Evolutionary conservation across 176 grass and related monocot genomes (phyloP).

Genomic region (Triticum aestivum): DNA sequence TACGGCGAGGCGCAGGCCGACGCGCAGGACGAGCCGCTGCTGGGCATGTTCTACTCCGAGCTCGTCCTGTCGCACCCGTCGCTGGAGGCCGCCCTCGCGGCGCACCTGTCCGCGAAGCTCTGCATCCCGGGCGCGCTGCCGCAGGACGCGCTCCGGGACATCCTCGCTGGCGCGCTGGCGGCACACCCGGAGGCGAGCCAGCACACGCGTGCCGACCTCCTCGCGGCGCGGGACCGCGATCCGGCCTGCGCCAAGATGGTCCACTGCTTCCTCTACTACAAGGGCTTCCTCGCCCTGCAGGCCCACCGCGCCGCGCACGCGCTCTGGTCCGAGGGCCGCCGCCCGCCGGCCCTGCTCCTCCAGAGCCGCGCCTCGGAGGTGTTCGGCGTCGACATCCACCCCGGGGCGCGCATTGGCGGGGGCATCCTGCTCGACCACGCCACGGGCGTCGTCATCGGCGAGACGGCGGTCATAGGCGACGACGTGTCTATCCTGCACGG

Average conservation of each 20-base stretch:
- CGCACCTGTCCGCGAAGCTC: slow-evolving; percentile 66
- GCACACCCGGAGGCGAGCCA: slow-evolving; percentile 39
- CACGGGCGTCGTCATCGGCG: slow-evolving; percentile 82
- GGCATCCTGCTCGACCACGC: slow-evolving; percentile 96
- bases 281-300: slow-evolving; percentile 92
- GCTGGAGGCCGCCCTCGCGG: slow-evolving; percentile 73
- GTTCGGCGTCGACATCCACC: slow-evolving; percentile 97
- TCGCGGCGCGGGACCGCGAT: slow-evolving; percentile 65
- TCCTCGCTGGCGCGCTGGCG: slow-evolving; percentile 37
- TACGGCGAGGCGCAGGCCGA: slow-evolving; percentile 64
- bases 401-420: slow-evolving; percentile 67
- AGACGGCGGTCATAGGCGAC: slow-evolving; percentile 76
- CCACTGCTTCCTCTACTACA: slow-evolving; percentile 98
- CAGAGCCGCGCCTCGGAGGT: slow-evolving; percentile 91
- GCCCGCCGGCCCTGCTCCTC: slow-evolving; percentile 62
- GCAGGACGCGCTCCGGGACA: slow-evolving; percentile 43
- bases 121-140: slow-evolving; percentile 53
- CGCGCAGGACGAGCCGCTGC: slow-evolving; percentile 55
- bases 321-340: slow-evolving; percentile 61
- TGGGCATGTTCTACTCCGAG: slow-evolving; percentile 57
- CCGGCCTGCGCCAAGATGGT: slow-evolving; percentile 86
- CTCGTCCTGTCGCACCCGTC: slow-evolving; percentile 54
- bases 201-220: slow-evolving; percentile 64
- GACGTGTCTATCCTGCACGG: slow-evolving; percentile 80
- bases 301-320: slow-evolving; percentile 76